A percentile compares a stretch with the other conserved stretches of the same genome.
Conservation (phyloP, 441 rosid species). For the Gossypium davidsonii region DNA sequence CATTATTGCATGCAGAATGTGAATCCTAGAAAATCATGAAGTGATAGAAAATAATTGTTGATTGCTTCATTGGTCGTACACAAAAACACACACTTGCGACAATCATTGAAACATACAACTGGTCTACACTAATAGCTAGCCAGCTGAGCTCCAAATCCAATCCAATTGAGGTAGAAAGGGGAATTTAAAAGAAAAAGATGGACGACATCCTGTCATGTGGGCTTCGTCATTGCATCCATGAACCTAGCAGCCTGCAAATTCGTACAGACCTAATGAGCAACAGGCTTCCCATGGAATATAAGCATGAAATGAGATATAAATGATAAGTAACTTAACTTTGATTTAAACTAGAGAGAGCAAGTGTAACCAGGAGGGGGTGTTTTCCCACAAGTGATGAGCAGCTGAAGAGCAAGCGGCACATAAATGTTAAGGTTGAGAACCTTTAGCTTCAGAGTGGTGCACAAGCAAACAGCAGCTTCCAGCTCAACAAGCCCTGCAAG, state of each 20-base stretch:
- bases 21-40: constrained; percentile 1
- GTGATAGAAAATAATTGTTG: constrained; percentile 10
- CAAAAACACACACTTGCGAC: constrained; percentile 19
- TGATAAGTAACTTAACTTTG: constrained; percentile 19
- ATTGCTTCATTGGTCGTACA: constrained; percentile 20
- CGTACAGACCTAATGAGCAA: constrained; percentile 13
- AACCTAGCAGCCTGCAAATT: constrained; percentile 34
- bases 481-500: constrained; percentile 49
- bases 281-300: not conserved
- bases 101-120: not conserved
- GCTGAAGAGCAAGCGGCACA: constrained; percentile 72
- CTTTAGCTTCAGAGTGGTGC: constrained; percentile 63
- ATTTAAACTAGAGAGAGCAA: constrained; percentile 43
- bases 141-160: constrained; percentile 6
- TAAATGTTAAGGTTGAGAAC: constrained; percentile 51
- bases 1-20: too few relatives aligned
- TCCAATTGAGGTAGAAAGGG: constrained; percentile 9
- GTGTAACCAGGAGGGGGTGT: constrained; percentile 77
- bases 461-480: constrained; percentile 68
- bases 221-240: constrained; percentile 21
- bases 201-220: constrained; percentile 55
- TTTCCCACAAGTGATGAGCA: constrained; percentile 68
- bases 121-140: constrained; percentile 7
- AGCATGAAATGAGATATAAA: not conserved
- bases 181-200: not conserved